Percentiles rank a stretch among this genome's conserved stretches.
phyloP scores from a whole-genome alignment of 371 early-diverging fungal species.

The Apophysomyces sp. region DNA sequence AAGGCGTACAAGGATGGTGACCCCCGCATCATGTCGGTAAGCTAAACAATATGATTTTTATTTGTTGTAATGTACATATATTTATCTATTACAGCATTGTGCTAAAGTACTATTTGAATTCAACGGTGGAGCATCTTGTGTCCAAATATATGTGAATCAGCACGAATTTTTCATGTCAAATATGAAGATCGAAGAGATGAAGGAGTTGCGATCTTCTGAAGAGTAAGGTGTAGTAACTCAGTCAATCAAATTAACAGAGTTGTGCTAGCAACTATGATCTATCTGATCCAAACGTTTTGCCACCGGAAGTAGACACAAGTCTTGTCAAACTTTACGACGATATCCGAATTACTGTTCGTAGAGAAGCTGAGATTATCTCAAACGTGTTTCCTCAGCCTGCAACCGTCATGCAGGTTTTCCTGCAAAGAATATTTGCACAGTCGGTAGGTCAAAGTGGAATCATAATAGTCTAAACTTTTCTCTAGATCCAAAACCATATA shows the following conservation, averaged over 20 bases:
- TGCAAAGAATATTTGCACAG: constrained; percentile 95
- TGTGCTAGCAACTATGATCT: constrained; percentile 30
- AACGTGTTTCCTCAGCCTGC: constrained; percentile 93
- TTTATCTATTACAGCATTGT: constrained; percentile 58
- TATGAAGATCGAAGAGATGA: constrained; percentile 66
- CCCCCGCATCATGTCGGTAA: constrained; percentile 65
- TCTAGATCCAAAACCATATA: constrained; percentile 82
- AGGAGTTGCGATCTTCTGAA: constrained; percentile 38
- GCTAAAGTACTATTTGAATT: constrained; percentile 88
- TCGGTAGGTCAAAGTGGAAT: constrained; percentile 61
- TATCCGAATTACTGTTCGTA: constrained; percentile 73
- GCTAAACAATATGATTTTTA: not conserved
- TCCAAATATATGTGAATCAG: constrained; percentile 94
- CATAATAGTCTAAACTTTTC: not conserved
- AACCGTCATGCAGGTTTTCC: constrained; percentile 87
- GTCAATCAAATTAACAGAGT: not conserved
- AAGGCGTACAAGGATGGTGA: constrained; percentile 75
- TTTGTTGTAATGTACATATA: not conserved
- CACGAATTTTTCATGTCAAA: constrained; percentile 93
- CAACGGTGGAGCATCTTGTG: constrained; percentile 94
- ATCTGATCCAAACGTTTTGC: constrained; percentile 47
- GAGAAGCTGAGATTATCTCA: constrained; percentile 89
- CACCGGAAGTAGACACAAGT: constrained; percentile 76
- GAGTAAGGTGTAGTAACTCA: constrained; percentile 32
- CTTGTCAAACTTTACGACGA: constrained; percentile 81